A percentile compares a stretch with the other conserved stretches of the same genome.
Conservation (phyloP, 169 alveolate species). For the Pseudocohnilembus persalinus region DNA sequence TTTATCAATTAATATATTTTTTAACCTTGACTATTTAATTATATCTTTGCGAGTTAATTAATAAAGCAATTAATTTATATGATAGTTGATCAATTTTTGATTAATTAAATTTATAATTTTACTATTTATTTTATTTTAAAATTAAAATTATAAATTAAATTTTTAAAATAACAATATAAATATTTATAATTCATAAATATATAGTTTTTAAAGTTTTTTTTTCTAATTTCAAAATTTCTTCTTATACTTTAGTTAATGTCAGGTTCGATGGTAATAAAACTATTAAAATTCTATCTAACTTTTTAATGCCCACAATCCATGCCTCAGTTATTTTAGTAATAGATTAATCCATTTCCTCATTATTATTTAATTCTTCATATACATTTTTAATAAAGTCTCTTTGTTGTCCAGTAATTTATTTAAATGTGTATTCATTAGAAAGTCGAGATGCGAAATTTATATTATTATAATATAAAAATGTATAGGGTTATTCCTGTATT, state of each 20-base stretch:
- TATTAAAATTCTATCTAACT: neutral
- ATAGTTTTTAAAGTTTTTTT: neutral
- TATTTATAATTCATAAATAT: neutral
- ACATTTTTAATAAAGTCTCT: neutral
- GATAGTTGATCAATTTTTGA: too few relatives aligned
- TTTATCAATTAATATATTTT: too few relatives aligned
- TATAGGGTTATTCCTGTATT: constrained; percentile 4
- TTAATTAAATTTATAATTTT: too few relatives aligned
- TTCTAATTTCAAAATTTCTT: constrained; percentile 14
- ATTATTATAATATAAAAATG: constrained; percentile 15
- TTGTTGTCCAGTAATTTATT: neutral
- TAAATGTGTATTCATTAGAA: neutral
- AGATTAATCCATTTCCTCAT: neutral
- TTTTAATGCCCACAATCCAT: constrained; percentile 21
- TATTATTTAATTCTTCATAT: neutral
- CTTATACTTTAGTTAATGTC: constrained; percentile 13
- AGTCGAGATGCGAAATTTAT: constrained; percentile 10
- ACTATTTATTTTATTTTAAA: too few relatives aligned
- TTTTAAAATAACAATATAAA: neutral
- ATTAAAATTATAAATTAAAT: too few relatives aligned
- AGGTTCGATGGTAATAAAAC: constrained; percentile 6
- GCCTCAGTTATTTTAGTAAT: neutral
- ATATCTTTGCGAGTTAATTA: too few relatives aligned
- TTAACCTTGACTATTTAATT: too few relatives aligned
- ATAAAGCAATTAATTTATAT: too few relatives aligned